phyloP scores from a whole-genome alignment of 2,329 filamentous ascomycete genomes.

The Diplodia intermedia region DNA sequence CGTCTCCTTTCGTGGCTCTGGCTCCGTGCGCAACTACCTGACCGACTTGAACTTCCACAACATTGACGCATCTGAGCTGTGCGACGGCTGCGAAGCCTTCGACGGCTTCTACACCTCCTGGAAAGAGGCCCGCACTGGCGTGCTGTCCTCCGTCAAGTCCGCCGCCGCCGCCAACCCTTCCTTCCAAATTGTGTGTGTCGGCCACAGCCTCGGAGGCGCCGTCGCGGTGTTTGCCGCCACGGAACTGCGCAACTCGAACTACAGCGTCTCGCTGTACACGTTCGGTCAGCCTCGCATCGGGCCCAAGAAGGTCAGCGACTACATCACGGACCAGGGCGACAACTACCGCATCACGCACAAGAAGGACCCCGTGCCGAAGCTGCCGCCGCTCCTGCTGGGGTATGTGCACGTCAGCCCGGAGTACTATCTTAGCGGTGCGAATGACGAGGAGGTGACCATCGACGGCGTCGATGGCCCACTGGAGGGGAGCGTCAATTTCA shows the following conservation, averaged over 20 bases:
- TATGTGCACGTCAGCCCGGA: slow-evolving; percentile 74
- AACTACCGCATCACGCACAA: slow-evolving; percentile 72
- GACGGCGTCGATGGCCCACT: slow-evolving; percentile 38
- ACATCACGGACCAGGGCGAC: slow-evolving; percentile 59
- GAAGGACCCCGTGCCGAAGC: slow-evolving; percentile 70
- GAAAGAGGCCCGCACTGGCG: slow-evolving; percentile 57
- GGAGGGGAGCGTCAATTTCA: slow-evolving; percentile 37
- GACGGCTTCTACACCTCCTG: slow-evolving; percentile 67
- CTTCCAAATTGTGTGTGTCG: slow-evolving; percentile 65
- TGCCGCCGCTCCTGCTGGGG: slow-evolving; percentile 66
- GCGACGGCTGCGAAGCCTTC: slow-evolving; percentile 60
- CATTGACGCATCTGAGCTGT: slow-evolving; percentile 49
- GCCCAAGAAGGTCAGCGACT: slow-evolving; percentile 62
- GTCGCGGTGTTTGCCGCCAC: slow-evolving; percentile 67
- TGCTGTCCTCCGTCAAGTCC: slow-evolving; percentile 53
- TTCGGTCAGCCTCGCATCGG: slow-evolving; percentile 73
- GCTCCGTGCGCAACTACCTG: slow-evolving; percentile 67
- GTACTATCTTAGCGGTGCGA: slow-evolving; percentile 58
- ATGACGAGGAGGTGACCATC: slow-evolving; percentile 36
- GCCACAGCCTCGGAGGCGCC: slow-evolving; percentile 73
- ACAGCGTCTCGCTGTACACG: slow-evolving; percentile 66
- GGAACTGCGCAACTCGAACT: slow-evolving; percentile 60
- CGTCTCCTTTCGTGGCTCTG: slow-evolving; percentile 65
- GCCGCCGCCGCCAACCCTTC: slow-evolving; percentile 57
- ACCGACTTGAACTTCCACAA: slow-evolving; percentile 59